These are phyloP conservation scores for Phytophthora vignae DNA, from an alignment of 352 stramenopile genomes.

Conservation along the genomic window DNA sequence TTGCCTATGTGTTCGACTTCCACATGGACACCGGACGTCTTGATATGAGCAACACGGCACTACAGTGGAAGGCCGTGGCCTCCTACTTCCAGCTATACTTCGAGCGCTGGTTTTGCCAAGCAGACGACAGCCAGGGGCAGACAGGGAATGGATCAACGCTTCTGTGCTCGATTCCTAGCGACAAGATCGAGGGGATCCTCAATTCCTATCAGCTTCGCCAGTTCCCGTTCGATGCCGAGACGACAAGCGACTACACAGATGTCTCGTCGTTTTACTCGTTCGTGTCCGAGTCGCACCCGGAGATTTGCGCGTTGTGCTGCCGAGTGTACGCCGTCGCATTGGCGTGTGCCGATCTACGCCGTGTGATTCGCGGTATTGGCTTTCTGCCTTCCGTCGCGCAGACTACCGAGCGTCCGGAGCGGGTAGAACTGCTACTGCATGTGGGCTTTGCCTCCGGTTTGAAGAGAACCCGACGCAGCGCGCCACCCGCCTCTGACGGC, in stretches of 20 bases:
- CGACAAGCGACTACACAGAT: constrained; percentile 78
- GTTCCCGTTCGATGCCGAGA: constrained; percentile 79
- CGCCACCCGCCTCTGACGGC: background rate
- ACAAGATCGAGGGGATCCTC: constrained; percentile 60
- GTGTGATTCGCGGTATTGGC: constrained; percentile 67
- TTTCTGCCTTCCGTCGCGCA: constrained; percentile 65
- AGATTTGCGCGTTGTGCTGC: constrained; percentile 84
- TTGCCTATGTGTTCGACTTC: constrained; percentile 85
- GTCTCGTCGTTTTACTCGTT: constrained; percentile 90
- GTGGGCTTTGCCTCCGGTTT: constrained; percentile 73
- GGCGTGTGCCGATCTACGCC: constrained; percentile 59
- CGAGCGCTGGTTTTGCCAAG: constrained; percentile 62
- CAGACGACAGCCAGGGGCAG: constrained; percentile 19
- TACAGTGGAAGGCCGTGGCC: constrained; percentile 63
- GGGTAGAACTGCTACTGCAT: constrained; percentile 71
- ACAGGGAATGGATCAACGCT: constrained; percentile 1
- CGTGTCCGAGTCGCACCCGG: constrained; percentile 78
- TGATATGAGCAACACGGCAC: constrained; percentile 55
- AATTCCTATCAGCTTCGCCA: constrained; percentile 69
- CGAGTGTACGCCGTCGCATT: constrained; percentile 77
- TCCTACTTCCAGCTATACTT: constrained; percentile 80
- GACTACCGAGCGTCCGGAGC: constrained; percentile 52
- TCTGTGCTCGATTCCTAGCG: constrained; percentile 34
- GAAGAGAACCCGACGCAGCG: constrained; percentile 31
- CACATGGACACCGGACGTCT: constrained; percentile 70